phyloP scores from a whole-genome alignment of 192 early-diverging fungal species.

The Entomortierella chlamydospora region DNA sequence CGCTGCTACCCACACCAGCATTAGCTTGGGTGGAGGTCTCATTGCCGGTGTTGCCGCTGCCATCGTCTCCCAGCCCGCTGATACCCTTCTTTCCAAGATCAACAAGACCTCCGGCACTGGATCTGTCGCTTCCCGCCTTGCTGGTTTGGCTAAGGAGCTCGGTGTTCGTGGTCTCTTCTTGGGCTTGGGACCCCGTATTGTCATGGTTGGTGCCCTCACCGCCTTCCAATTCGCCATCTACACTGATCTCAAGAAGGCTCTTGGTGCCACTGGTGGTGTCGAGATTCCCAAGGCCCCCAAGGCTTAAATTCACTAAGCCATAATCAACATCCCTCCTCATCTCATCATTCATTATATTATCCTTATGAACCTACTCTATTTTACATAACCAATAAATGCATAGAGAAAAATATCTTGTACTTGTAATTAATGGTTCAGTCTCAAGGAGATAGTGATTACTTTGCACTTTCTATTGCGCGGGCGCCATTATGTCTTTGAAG shows the following conservation, averaged over 20 bases:
- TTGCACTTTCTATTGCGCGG: no score
- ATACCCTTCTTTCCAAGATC: slow-evolving; percentile 78
- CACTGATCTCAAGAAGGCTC: slow-evolving; percentile 68
- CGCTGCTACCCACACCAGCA: slow-evolving; percentile 58
- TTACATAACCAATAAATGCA: slow-evolving; percentile 28
- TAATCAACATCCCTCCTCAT: background rate
- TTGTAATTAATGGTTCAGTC: no score
- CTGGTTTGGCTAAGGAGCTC: slow-evolving; percentile 62
- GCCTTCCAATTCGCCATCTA: slow-evolving; percentile 78
- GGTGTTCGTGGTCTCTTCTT: slow-evolving; percentile 71
- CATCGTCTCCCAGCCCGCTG: slow-evolving; percentile 75
- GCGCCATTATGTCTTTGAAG: no score
- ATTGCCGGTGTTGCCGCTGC: slow-evolving; percentile 77
- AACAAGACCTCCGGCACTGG: slow-evolving; percentile 78
- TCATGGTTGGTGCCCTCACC: slow-evolving; percentile 76
- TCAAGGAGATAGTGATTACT: no score
- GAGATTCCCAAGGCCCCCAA: slow-evolving; percentile 54
- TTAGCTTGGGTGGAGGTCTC: slow-evolving; percentile 72
- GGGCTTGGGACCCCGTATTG: slow-evolving; percentile 75
- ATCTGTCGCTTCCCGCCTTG: slow-evolving; percentile 66
- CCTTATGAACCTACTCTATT: slow-evolving; percentile 15
- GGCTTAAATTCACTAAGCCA: no score
- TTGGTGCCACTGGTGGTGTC: slow-evolving; percentile 69
- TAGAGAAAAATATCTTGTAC: slow-evolving; percentile 1
- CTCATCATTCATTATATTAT: slow-evolving; percentile 23